Percentiles rank a stretch among this genome's conserved stretches.
Evolutionary conservation across 1,139 yeast species (phyloP).

Genomic region (Saccharomycopsis hybrid): DNA sequence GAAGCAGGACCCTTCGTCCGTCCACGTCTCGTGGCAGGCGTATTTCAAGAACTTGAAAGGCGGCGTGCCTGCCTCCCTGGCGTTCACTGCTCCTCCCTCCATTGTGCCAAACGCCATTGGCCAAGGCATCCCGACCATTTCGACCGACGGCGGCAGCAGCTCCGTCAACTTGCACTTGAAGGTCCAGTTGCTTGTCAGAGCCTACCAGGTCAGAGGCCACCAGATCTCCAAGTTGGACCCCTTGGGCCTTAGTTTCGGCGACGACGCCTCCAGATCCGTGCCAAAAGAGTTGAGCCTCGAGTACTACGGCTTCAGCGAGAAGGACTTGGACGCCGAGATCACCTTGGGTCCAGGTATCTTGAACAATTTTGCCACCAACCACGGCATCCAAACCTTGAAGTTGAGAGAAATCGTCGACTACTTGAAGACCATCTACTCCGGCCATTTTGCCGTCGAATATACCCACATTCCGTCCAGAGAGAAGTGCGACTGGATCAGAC

Average conservation of each 20-base stretch:
- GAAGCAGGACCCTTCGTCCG: slow-evolving; percentile 84
- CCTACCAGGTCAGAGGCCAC: slow-evolving; percentile 98
- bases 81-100: slow-evolving; percentile 89
- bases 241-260: slow-evolving; percentile 80
- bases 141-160: slow-evolving; percentile 33
- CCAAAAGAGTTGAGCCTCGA: slow-evolving; percentile 90
- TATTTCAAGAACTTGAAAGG: slow-evolving; percentile 84
- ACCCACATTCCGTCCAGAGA: slow-evolving; percentile 94
- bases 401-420: slow-evolving; percentile 69
- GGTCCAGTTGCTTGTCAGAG: slow-evolving; percentile 93
- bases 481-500: slow-evolving; percentile 98
- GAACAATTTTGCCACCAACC: slow-evolving; percentile 73
- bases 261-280: slow-evolving; percentile 40
- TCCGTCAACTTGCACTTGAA: slow-evolving; percentile 87
- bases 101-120: slow-evolving; percentile 63
- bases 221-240: slow-evolving; percentile 95
- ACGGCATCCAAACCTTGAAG: slow-evolving; percentile 58
- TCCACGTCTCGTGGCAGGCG: slow-evolving; percentile 93
- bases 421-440: slow-evolving; percentile 84
- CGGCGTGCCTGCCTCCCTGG: slow-evolving; percentile 61
- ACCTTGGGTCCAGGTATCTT: slow-evolving; percentile 96
- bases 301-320: slow-evolving; percentile 83
- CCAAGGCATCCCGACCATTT: slow-evolving; percentile 50
- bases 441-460: slow-evolving; percentile 87
- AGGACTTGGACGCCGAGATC: slow-evolving; percentile 76